Base-by-base conservation (phyloP, 768 basidiomycete species). In the Mycena vulgaris region DNA sequence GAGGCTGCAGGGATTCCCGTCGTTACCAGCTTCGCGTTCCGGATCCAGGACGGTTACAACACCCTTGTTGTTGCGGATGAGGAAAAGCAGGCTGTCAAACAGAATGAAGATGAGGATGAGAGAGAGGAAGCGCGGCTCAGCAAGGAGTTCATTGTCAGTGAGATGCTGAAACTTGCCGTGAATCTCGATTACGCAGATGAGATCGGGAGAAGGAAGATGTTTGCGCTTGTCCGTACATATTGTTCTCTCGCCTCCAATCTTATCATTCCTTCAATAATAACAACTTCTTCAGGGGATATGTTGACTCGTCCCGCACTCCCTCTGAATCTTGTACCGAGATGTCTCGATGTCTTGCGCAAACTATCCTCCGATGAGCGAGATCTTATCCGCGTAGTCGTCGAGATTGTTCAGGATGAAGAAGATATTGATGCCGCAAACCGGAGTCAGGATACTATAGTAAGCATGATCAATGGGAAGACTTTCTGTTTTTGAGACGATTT, bases 171-270 rank as follows among this genome's bases (percentile, higher is more conserved):
- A 73, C 82, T 97, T 33, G 94, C 94, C 0, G 86, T 93, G 4
- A 88, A 92, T 69, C 83, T 96, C 30, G 97, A 98, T 79, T 98
- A 97, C 75, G 89, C 91, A 0, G 97, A 99, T 81, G 96, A 98
- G 79, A 94, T 93, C 68, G 97, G 97, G 5, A 82, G 95, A 68
- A 82, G 95, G 67, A 93, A 93, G 80, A 96, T 96, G 92, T 94
- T 93, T 75, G 86, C 89, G 57, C 90, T 97, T 33, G 90, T 97
- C 74, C 90, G 95, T 93, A 70, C 80, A 93, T 90, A 21, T 33
- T 63, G 30, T 55, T 63, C 33, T 23, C 37, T 39, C 14, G 49
- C n/a, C n/a, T n/a, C n/a, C n/a, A n/a, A n/a, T 40, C 27, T 28
- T n/a, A 45, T 30, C 52, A 11, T 21, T 66, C 30, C 55, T 39